These are phyloP conservation scores for Leucogyrophana mollusca DNA, from an alignment of 768 basidiomycete genomes.

Conservation along the genomic window DNA sequence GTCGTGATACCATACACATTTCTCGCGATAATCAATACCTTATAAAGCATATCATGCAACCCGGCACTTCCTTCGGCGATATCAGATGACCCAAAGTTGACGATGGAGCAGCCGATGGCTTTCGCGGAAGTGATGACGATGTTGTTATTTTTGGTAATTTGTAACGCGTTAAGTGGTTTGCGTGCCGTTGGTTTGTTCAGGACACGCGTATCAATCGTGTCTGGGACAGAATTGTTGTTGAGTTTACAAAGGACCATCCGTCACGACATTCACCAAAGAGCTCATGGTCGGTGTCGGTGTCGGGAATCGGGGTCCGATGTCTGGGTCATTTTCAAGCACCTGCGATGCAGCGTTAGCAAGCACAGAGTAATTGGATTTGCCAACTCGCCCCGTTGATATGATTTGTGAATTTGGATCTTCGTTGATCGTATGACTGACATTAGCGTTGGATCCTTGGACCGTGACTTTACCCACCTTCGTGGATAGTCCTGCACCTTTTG, in stretches of 20 bases:
- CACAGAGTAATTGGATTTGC: constrained; percentile 1
- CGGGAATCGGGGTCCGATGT: constrained; percentile 78
- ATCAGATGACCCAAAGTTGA: constrained; percentile 96
- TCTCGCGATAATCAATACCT: constrained; percentile 45
- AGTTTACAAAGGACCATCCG: constrained; percentile 96
- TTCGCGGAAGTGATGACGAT: constrained; percentile 98
- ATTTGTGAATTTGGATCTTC: constrained; percentile 97
- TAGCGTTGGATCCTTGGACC: constrained; percentile 91
- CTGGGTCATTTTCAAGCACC: constrained; percentile 90
- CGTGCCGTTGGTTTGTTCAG: constrained; percentile 82
- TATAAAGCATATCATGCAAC: constrained; percentile 87
- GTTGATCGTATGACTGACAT: constrained; percentile 96
- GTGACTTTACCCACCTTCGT: constrained; percentile 88
- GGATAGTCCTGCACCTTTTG: constrained; percentile 43
- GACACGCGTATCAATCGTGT: constrained; percentile 98
- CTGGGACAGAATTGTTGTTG: constrained; percentile 98
- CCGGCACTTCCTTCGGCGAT: constrained; percentile 86
- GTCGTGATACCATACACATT: constrained; percentile 3
- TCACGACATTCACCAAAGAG: constrained; percentile 97
- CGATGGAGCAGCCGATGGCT: constrained; percentile 97
- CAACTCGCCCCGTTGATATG: constrained; percentile 89
- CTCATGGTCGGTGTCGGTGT: constrained; percentile 97
- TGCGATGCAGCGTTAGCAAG: constrained; percentile 30
- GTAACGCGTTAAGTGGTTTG: constrained; percentile 94
- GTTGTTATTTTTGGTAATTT: constrained; percentile 99